These are phyloP conservation scores for Cladosporium sp. DNA, from an alignment of 2,329 filamentous ascomycete species.

Conservation along the genomic window DNA sequence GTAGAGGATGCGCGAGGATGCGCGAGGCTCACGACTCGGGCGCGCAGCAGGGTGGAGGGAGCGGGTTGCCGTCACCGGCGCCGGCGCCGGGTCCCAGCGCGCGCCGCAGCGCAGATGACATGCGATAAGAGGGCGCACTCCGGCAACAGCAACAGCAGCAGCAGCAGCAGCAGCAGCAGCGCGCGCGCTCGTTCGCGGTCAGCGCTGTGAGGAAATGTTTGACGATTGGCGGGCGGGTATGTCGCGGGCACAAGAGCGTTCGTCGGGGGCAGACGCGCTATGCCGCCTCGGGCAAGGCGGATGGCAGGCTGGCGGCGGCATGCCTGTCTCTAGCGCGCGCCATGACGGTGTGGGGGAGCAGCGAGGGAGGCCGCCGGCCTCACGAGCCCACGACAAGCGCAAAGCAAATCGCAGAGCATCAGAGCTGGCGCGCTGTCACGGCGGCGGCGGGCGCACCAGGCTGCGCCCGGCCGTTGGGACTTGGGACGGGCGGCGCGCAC, in stretches of 20 bases:
- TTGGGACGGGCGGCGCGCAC: not conserved
- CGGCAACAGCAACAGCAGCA: not conserved
- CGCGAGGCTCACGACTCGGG: not conserved
- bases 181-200: too few species aligned
- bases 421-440: not conserved
- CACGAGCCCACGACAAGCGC: too few species aligned
- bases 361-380: not conserved
- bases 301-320: not conserved
- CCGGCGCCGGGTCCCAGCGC: too few species aligned
- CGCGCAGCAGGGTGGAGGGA: not conserved
- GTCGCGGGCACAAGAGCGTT: constrained; percentile 1
- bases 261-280: not conserved
- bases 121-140: not conserved
- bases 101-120: not conserved
- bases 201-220: constrained; percentile 1
- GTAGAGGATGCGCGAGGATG: not conserved
- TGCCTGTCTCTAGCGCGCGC: constrained; percentile 1
- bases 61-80: too few species aligned
- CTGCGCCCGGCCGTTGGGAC: not conserved
- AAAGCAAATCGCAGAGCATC: too few species aligned
- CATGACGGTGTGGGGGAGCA: not conserved
- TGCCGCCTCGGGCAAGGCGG: not conserved
- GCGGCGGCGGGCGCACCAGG: not conserved
- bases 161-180: too few species aligned
- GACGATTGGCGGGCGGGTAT: constrained; percentile 5